Evolutionary conservation across 1,139 yeast genomes (phyloP).

Genomic region (Candida sanyaensis): DNA sequence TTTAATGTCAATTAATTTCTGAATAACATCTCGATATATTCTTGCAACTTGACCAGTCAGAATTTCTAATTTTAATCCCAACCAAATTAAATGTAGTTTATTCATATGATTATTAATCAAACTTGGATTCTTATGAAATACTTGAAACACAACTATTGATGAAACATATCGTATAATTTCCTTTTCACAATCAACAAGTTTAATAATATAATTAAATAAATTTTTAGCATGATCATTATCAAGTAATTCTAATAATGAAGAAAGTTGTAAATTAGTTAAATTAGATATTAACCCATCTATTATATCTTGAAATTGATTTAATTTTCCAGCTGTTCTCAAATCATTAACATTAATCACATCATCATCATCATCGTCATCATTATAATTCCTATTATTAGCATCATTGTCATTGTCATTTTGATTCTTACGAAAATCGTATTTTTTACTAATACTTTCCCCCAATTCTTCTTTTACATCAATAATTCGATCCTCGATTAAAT

Average conservation of each 20-base stretch:
- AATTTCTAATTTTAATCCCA: neutral
- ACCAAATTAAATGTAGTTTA: neutral
- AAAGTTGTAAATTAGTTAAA: constrained; percentile 1
- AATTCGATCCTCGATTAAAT: constrained; percentile 16
- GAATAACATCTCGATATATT: constrained; percentile 1
- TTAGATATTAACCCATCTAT: constrained; percentile 20
- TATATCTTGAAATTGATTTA: constrained; percentile 15
- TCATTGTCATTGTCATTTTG: constrained; percentile 7
- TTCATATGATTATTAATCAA: neutral
- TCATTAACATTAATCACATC: constrained; percentile 20
- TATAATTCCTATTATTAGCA: too few relatives aligned
- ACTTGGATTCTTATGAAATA: neutral
- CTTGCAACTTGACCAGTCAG: neutral
- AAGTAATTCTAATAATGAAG: constrained; percentile 10
- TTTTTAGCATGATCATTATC: neutral
- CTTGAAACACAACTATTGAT: neutral
- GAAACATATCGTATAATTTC: neutral
- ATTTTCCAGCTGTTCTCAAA: constrained; percentile 14
- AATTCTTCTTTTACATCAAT: constrained; percentile 8
- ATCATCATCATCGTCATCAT: constrained; percentile 18
- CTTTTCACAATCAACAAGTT: neutral
- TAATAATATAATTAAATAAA: neutral
- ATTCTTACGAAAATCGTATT: constrained; percentile 13
- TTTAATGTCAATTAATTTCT: neutral
- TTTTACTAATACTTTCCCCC: constrained; percentile 10